Base-by-base conservation (phyloP, 768 basidiomycete genomes). In the Myochromella boudieri region DNA sequence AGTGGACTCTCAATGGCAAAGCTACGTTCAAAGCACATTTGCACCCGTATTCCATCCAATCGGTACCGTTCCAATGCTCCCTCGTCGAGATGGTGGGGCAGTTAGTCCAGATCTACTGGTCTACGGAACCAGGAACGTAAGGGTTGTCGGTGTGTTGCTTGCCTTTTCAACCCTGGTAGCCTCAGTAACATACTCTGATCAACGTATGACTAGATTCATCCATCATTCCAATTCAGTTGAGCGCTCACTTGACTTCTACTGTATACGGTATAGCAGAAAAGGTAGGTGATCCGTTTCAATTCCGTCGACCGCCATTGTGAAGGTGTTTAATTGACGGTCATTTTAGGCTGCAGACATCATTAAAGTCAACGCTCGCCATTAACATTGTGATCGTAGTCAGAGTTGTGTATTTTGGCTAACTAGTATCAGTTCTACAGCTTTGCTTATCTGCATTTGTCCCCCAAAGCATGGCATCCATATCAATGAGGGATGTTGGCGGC, bases 251-350 rank as follows among this genome's bases (percentile, higher is more conserved):
- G 4, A 48, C 25, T 31, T 44, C 46, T 6, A 50, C 53, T 0
- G 46, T 54, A 5, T 51, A 54, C 25, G 53, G 49, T 14, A 48
- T 54, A 25, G 53, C 53, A 2, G 53, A 54, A 21, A 54, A 54
- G 46, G 53, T 54, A 15, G 11, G 18, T 24, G 3, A 21, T 3
- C 5, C 11, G 21, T 2, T 38, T 11, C 3, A n/a, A 11, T 12
- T 36, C 18, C 6, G 4, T 24, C 14, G 9, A 29, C 12, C n/a
- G 10, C n/a, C n/a, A 27, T 44, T 14, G n/a, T 31, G 29, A 31
- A n/a, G 18, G 14, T n/a, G 5, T 6, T 17, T 34, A 6, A 34
- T 7, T n/a, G n/a, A 6, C 33, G 7, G 6, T 12, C 14, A 6
- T 31, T 0, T 25, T 14, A 54, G 53, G 53, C 53, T 4, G 53